phyloP scores from a whole-genome alignment of 73 alveolate species.

The Paraurostyla sp. region DNA sequence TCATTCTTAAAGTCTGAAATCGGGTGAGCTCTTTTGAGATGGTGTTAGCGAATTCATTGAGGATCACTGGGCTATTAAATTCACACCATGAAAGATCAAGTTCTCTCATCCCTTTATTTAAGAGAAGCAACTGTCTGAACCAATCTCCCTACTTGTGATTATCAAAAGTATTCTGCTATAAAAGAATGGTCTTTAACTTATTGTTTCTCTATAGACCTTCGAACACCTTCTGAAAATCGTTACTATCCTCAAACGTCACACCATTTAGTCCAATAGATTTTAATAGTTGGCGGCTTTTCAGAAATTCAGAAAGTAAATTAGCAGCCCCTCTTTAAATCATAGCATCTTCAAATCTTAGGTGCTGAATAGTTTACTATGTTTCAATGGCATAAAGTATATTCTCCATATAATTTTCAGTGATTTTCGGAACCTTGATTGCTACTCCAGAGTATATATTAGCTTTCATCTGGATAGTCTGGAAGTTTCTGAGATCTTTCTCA shows the following conservation, averaged over 20 bases:
- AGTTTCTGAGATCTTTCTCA: no score
- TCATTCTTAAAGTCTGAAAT: neutral
- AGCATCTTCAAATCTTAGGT: slow-evolving; percentile 33
- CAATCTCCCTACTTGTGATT: neutral
- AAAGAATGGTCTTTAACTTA: neutral
- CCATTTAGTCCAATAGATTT: neutral
- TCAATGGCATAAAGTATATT: neutral
- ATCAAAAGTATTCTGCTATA: neutral
- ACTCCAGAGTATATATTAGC: no score
- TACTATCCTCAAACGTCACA: neutral
- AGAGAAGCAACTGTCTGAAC: neutral
- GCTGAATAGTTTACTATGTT: neutral
- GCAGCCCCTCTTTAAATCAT: neutral
- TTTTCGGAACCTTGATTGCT: no score
- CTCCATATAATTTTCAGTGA: no score
- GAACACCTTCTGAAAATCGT: neutral
- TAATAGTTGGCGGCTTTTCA: neutral
- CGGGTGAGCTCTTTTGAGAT: neutral
- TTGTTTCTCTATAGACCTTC: neutral
- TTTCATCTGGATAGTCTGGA: no score
- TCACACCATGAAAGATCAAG: slow-evolving; percentile 21
- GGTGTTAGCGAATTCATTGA: neutral
- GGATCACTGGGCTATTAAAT: neutral
- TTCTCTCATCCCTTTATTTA: neutral
- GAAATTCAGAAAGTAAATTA: neutral